These are phyloP conservation scores for Nakaseomyces sp. DNA, from an alignment of 1,139 yeast genomes.

Conservation along the genomic window DNA sequence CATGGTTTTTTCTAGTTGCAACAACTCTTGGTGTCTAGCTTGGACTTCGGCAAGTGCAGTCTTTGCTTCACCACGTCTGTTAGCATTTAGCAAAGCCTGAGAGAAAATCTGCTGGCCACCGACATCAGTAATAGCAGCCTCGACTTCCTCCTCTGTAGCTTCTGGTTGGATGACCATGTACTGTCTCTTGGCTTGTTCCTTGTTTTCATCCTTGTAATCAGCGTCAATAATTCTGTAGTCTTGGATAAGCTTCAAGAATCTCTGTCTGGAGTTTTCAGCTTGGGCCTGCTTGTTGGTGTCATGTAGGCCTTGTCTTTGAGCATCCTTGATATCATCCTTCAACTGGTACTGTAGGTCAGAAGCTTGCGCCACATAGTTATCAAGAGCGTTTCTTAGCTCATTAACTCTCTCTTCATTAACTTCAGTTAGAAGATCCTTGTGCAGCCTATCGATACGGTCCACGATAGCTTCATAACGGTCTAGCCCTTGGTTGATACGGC, in stretches of 20 bases:
- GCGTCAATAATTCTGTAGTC: constrained; percentile 83
- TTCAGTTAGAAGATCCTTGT: constrained; percentile 75
- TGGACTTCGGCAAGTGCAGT: constrained; percentile 94
- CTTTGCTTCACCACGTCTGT: constrained; percentile 94
- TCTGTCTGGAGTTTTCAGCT: constrained; percentile 79
- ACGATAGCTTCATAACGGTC: constrained; percentile 74
- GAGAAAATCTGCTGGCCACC: constrained; percentile 89
- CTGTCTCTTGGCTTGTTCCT: constrained; percentile 87
- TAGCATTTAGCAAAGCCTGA: constrained; percentile 84
- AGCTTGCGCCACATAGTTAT: constrained; percentile 68
- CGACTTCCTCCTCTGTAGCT: constrained; percentile 77
- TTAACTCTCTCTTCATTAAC: constrained; percentile 74
- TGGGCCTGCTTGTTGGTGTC: constrained; percentile 82
- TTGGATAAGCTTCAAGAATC: constrained; percentile 79
- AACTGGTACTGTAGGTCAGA: constrained; percentile 67
- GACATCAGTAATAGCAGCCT: constrained; percentile 74
- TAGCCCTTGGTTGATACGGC: constrained; percentile 69
- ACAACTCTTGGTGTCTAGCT: constrained; percentile 89
- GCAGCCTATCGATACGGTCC: constrained; percentile 71
- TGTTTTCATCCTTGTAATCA: constrained; percentile 74
- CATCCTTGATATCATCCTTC: constrained; percentile 65
- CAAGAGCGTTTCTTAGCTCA: constrained; percentile 67
- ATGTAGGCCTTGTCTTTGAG: constrained; percentile 61
- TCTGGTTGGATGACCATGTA: constrained; percentile 88
- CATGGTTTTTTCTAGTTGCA: constrained; percentile 91